A percentile compares a stretch with the other conserved stretches of the same genome.
Conservation (phyloP, 768 basidiomycete genomes). For the Suillus cothurnatus region DNA sequence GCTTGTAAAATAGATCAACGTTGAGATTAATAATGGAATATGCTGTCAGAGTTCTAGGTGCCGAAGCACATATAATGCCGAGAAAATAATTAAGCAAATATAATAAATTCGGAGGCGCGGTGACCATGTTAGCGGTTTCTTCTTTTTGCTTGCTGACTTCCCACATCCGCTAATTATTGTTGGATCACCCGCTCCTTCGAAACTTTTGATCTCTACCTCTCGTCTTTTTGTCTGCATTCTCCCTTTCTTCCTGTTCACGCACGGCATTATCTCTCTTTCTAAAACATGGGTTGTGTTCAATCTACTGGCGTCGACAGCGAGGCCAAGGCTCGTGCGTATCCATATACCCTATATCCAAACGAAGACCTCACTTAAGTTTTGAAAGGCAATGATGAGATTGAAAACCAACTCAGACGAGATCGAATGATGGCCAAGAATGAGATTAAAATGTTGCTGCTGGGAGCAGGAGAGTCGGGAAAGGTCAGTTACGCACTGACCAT, state of each 20-base stretch:
- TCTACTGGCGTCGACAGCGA: conserved; percentile 73
- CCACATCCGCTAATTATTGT: conserved; percentile 31
- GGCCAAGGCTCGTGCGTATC: conserved; percentile 76
- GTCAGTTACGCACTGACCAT: conserved; percentile 37
- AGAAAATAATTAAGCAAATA: conserved; percentile 14
- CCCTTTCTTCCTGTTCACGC: conserved; percentile 12
- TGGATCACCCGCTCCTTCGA: conserved; percentile 24
- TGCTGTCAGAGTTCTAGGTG: conserved; percentile 18
- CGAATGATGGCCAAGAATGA: conserved; percentile 89
- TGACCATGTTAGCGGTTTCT: conserved; percentile 12
- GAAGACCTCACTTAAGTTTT: conserved; percentile 6
- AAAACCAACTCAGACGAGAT: conserved; percentile 89
- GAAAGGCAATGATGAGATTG: conserved; percentile 90
- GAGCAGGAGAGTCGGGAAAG: conserved; percentile 97
- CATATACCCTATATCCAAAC: conserved; percentile 1
- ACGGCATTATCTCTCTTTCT: neutral
- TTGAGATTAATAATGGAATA: neutral
- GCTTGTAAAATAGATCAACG: neutral
- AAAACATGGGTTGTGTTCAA: conserved; percentile 72
- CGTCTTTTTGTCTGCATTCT: conserved; percentile 10
- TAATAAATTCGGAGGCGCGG: conserved; percentile 16
- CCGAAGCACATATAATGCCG: conserved; percentile 3
- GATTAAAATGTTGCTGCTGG: conserved; percentile 94
- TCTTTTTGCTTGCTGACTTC: conserved; percentile 19
- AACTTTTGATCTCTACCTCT: conserved; percentile 14